phyloP scores from a whole-genome alignment of 163 green algal species.

The Chlorella variabilis region DNA sequence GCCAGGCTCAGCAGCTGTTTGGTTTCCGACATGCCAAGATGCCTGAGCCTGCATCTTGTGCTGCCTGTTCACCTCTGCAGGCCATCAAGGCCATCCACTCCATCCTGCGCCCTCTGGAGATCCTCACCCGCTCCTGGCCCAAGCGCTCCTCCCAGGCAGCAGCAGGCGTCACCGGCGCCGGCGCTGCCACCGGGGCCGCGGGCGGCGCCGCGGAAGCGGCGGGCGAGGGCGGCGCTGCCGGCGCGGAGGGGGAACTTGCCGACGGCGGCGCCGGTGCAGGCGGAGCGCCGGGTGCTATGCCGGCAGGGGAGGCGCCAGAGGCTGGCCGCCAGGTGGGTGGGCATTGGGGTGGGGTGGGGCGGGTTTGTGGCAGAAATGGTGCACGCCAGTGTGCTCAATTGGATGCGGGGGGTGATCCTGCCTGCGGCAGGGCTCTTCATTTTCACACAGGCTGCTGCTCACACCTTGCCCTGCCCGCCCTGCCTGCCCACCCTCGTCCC shows the following conservation, averaged over 20 bases:
- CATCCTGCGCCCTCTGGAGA: conserved; percentile 86
- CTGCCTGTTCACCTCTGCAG: conserved; percentile 41
- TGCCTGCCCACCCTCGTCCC: neutral
- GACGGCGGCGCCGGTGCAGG: neutral
- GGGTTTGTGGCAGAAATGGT: too few relatives aligned
- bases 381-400: too few relatives aligned
- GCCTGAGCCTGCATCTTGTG: neutral
- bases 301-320: conserved; percentile 17
- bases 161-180: neutral
- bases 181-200: conserved; percentile 1
- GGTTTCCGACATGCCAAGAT: too few relatives aligned
- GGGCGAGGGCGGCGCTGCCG: conserved; percentile 9
- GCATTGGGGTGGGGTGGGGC: neutral
- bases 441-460: neutral
- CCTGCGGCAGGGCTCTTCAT: neutral
- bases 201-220: conserved; percentile 13
- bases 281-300: neutral
- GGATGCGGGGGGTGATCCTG: too few relatives aligned
- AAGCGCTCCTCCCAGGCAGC: neutral
- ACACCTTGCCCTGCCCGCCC: neutral
- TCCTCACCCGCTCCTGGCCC: conserved; percentile 73
- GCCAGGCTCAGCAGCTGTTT: too few relatives aligned
- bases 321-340: conserved; percentile 16
- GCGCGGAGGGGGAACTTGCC: conserved; percentile 14
- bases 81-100: conserved; percentile 60